Base-by-base conservation (phyloP, 2,329 filamentous ascomycete genomes). In the Drechslerella coelobrocha region DNA sequence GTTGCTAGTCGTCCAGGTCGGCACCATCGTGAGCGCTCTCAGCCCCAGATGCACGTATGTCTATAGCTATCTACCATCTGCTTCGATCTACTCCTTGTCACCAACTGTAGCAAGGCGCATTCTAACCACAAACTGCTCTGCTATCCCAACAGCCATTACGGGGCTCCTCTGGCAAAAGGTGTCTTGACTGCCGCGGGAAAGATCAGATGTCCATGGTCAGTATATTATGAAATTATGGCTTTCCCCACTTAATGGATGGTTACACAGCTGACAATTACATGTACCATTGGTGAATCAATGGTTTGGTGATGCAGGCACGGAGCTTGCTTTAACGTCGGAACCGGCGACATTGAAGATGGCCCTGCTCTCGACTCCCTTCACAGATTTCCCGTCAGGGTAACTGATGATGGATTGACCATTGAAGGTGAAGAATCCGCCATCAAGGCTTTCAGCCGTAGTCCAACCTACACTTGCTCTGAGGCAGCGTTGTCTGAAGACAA, bases 181-280 rank as follows among this genome's bases (percentile, higher is more conserved):
- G 88, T 97, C 6, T 80, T 99, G 73, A 90, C 90, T 6, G 85
- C 86, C 1, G 88, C 89, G 74, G 94, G 94, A 3, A 85, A 91
- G 54, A 80, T 99, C 72, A 96, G 91, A 5, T 99, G 94, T 78
- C 92, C 93, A 2, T 97, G 94, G 94, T 93, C 97, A 78, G 93
- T 93, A 81, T 45, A 41, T 17, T 45, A 19, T 23, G 9, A 19
- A 19, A 6, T n/a, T 39, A 6, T n/a, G 12, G 17, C 4, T n/a
- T 10, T n/a, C 4, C 12, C 41, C 17, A 2, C n/a, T n/a, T 17
- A 4, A 19, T 21, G 17, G 14, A 91, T 91, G 51, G 12, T 26
- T 50, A 23, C 9, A 17, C 2, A 14, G 8, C n/a, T 19, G 69
- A 21, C 12, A 7, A 68, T 51, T 45, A 45, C 21, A 45, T 19